Evolutionary conservation across 441 rosid genomes (phyloP).

Genomic region (Adansonia grandidieri): DNA sequence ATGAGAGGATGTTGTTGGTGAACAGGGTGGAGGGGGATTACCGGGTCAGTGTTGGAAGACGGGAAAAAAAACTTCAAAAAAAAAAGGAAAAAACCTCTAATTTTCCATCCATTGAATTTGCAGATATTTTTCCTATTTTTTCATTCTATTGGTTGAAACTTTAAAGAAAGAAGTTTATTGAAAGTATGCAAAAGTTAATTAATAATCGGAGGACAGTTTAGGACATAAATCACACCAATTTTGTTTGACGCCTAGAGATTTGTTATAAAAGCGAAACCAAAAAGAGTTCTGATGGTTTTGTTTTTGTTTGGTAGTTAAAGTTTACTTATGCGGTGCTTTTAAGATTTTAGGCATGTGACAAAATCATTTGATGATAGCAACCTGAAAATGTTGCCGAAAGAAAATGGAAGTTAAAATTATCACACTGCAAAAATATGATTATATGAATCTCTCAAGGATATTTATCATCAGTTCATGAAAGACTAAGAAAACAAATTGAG

Average conservation of each 20-base stretch:
- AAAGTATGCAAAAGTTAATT: background rate
- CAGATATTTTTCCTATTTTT: background rate
- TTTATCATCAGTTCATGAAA: background rate
- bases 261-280: background rate
- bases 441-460: too few species aligned
- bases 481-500: background rate
- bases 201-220: background rate
- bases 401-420: too few species aligned
- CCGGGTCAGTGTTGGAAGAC: background rate
- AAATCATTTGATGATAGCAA: too few species aligned
- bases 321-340: background rate
- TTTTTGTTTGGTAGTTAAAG: background rate
- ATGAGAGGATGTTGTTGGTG: background rate
- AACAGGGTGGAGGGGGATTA: background rate
- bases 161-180: background rate
- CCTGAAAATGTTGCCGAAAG: background rate
- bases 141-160: background rate
- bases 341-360: slow-evolving; percentile 14
- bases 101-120: background rate
- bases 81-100: background rate
- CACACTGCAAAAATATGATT: too few species aligned
- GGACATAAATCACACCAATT: background rate
- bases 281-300: background rate
- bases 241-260: background rate
- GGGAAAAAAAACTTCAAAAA: background rate